Evolutionary conservation across 495 filamentous ascomycete genomes (phyloP), one percentile per base, ranked within the genome.

Genomic region (Xeromyces bisporus): DNA sequence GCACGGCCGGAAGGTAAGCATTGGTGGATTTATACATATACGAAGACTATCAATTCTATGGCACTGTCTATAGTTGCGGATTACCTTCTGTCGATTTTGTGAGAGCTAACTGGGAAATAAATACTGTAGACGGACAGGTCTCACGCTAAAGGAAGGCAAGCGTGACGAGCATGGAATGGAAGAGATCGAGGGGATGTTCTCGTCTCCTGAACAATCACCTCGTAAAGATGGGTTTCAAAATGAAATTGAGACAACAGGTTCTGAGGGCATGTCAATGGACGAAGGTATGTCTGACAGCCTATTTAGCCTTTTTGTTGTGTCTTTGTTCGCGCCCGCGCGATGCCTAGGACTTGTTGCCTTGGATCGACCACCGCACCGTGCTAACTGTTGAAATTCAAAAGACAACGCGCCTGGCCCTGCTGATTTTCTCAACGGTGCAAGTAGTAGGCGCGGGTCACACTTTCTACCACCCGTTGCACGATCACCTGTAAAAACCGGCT

Each of bases 111-210:
- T 42, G 12, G 25, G 15, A 28, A 18, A 34, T 32, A 13, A 28
- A 10, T 27, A 24, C 40, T n/a, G n/a, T n/a, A 79, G 74, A 42
- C 67, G 87, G 67, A 97, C 89, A 6, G 89, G 89, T 14, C 64
- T 91, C 18, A 79, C 72, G 1, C 51, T 97, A 16, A 67, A 71
- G 46, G 83, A 94, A 53, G 81, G 81, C 24, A 56, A 77, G 31
- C 76, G 83, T 55, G 84, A 96, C 56, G 89, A 85, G 47, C 60
- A 92, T 65, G 89, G 91, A 51, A 69, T 97, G 55, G 84, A 96
- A 50, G 73, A 74, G 20, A 65, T 93, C 32, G 77, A 82, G 15
- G 67, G 66, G 29, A 71, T 93, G 40, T 96, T 93, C 53, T 93
- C 85, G 2, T 93, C 87, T 7, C 86, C 87, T 17, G 71, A 66